Evolutionary conservation across 202 grass and related monocot genomes (phyloP).

Genomic region (Saccharum hybrid): DNA sequence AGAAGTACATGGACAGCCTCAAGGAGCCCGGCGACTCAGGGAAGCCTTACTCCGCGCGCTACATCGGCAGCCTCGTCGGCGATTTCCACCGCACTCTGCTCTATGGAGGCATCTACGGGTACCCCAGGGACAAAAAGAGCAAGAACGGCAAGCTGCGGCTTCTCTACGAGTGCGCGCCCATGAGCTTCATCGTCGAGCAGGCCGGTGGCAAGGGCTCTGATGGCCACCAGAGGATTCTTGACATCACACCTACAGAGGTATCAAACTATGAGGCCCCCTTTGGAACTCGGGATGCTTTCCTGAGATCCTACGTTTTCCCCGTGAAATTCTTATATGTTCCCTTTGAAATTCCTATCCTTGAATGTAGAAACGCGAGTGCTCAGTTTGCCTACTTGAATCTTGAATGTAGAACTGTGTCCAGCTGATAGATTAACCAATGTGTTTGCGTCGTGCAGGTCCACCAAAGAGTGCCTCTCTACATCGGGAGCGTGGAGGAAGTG

Average conservation of each 20-base stretch:
- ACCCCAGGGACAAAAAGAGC: slow-evolving; percentile 88
- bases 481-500: slow-evolving; percentile 95
- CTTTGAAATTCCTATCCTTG: background rate
- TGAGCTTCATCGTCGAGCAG: slow-evolving; percentile 99
- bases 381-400: background rate
- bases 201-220: slow-evolving; percentile 94
- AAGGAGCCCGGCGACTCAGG: slow-evolving; percentile 88
- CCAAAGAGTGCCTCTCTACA: slow-evolving; percentile 93
- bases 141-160: slow-evolving; percentile 97
- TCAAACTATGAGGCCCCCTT: background rate
- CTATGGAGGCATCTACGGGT: slow-evolving; percentile 93
- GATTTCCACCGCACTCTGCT: slow-evolving; percentile 97
- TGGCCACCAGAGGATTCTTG: slow-evolving; percentile 84
- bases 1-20: slow-evolving; percentile 96
- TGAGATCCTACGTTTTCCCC: too few species aligned
- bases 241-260: slow-evolving; percentile 84
- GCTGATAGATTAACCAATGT: background rate
- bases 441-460: slow-evolving; percentile 60
- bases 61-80: slow-evolving; percentile 97
- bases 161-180: slow-evolving; percentile 97
- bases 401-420: background rate
- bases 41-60: slow-evolving; percentile 94
- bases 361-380: background rate
- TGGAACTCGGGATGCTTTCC: too few species aligned
- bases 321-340: background rate